Evolutionary conservation across 208 protist species (phyloP), one percentile per base, ranked within the genome.

Genomic region (Leishmania aethiopica): DNA sequence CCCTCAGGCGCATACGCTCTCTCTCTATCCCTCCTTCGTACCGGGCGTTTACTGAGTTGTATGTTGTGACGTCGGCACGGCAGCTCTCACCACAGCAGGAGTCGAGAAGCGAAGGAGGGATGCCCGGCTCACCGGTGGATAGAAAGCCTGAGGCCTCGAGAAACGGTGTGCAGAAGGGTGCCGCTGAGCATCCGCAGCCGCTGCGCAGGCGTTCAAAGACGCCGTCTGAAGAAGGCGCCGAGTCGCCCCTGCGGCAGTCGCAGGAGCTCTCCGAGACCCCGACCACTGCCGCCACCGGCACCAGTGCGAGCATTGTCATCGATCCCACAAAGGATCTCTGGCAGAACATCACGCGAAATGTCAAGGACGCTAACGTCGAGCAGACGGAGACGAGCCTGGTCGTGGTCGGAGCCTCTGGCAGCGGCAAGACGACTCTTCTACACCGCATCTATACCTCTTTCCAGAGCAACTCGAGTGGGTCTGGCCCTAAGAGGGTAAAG

Each of bases 281-380:
- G 37, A 77, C 64, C 1, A 72, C 73, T n/a, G 80, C 80, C 1
- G 78, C 71, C 8, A 71, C 70, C 2, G 75, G 60, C 32, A 82
- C 76, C 71, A n/a, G 53, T 32, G 83, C 88, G 11, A 77, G 78
- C 28, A 89, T 97, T 42, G 67, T 88, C 37, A 86, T 98, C 32
- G 94, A 98, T 80, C 81, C 88, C 2, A 97, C 90, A 11, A 96
- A 96, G 73, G 94, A 96, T 57, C 84, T 98, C 32, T 98, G 95
- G 95, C 87, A 93, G 79, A 98, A 98, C 87, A 98, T 98, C 75
- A 79, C 89, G 17, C 80, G 84, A 37, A 97, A 96, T 84, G 91
- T 94, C 64, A 92, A 90, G 83, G 93, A 95, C 35, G 84, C 82
- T 37, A 86, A 77, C 28, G 77, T 88, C 8, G 91, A 96, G 78